These are phyloP conservation scores for Paraphoma sp. DNA, from an alignment of 2,329 filamentous ascomycete genomes.

Conservation along the genomic window DNA sequence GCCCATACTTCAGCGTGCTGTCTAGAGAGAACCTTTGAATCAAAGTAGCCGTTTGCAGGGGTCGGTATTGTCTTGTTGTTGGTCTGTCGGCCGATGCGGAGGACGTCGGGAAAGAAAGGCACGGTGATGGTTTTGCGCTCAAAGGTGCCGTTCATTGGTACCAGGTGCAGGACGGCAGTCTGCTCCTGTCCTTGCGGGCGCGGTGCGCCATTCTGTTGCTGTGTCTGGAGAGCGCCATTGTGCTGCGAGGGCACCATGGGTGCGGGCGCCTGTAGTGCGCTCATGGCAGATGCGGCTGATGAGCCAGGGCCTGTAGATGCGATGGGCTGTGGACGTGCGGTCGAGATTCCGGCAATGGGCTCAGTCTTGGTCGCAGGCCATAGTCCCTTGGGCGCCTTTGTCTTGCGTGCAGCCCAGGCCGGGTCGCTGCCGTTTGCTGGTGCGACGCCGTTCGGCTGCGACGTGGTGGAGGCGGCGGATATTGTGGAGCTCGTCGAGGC, in stretches of 20 bases:
- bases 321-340: slow-evolving; percentile 66
- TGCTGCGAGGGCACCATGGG: slow-evolving; percentile 73
- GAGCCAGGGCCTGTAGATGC: slow-evolving; percentile 64
- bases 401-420: slow-evolving; percentile 55
- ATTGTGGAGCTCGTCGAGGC: slow-evolving; percentile 71
- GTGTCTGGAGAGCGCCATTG: slow-evolving; percentile 65
- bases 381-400: slow-evolving; percentile 60
- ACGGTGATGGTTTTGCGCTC: slow-evolving; percentile 96
- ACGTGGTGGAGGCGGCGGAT: slow-evolving; percentile 59
- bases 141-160: slow-evolving; percentile 94
- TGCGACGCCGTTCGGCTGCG: slow-evolving; percentile 67
- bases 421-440: slow-evolving; percentile 35
- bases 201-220: slow-evolving; percentile 63
- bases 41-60: slow-evolving; percentile 91
- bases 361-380: slow-evolving; percentile 73
- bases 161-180: slow-evolving; percentile 80
- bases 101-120: slow-evolving; percentile 89
- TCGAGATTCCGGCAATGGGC: slow-evolving; percentile 67
- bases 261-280: slow-evolving; percentile 67
- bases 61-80: slow-evolving; percentile 96
- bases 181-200: slow-evolving; percentile 60
- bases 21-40: slow-evolving; percentile 95
- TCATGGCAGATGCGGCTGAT: slow-evolving; percentile 67
- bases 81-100: slow-evolving; percentile 94
- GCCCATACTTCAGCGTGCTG: slow-evolving; percentile 98